Base-by-base conservation (phyloP, 345 rosid genomes). In the Kandelia obovata region DNA sequence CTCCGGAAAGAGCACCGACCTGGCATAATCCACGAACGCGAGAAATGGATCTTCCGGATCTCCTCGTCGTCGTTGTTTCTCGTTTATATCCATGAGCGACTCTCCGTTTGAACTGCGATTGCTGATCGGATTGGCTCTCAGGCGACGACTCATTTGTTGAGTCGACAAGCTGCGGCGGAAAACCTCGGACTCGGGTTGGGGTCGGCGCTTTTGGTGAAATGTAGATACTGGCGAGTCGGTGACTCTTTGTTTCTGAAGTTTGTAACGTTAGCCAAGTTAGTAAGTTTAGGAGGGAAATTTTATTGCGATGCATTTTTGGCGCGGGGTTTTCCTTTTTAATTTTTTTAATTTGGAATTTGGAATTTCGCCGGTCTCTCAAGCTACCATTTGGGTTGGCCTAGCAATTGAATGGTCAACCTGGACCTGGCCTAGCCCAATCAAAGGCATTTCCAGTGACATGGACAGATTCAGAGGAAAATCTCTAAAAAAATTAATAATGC, bases 1-100 rank as follows among this genome's bases (percentile, higher is more conserved):
- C 46, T 32, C 80, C 6, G 91, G 87, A 28, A 74, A 72, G 10
- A 95, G 67, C 77, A 76, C 78, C 9, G 91, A 77, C 80, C 84
- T 80, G 7, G 96, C 89, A 62, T 82, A 84, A 65, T 89, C 96
- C 64, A 95, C 69, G 76, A 95, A 88, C 30, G 87, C 82, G n/a
- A 90, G 86, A 79, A 95, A 90, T 19, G 83, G 84, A 55, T 89
- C 97, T 58, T 78, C 84, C 62, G 67, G 79, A 26, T 69, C 76
- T 59, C 31, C 55, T 32, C 39, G 47, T 23, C 37, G 55, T 8
- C 16, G 57, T 20, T 58, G 43, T 46, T 58, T 62, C 28, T 62
- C 60, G 68, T 77, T 86, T 21, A 81, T 62, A 66, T 83, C 84
- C 82, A 84, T 83, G 75, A 74, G 26, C 57, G 77, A 72, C 6